Percentiles rank a stretch among this genome's conserved stretches.
phyloP scores from a whole-genome alignment of 345 rosid genomes.

The Atalantia buxifolia region DNA sequence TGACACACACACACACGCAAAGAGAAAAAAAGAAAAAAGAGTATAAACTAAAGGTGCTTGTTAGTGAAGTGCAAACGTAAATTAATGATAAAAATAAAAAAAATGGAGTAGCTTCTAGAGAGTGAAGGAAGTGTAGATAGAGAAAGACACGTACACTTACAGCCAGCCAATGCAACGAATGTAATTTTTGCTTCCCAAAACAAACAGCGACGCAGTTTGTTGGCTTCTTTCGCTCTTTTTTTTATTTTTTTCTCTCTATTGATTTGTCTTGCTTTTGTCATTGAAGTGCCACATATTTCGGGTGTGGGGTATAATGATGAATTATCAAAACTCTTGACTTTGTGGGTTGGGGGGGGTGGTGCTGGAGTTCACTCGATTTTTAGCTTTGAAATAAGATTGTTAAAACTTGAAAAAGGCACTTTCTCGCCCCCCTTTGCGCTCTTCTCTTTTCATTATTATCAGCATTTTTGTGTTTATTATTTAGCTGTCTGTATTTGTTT shows the following conservation, averaged over 20 bases:
- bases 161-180: not conserved
- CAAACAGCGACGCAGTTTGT: not conserved
- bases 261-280: not conserved
- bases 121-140: not conserved
- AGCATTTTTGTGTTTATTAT: not conserved
- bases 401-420: slow-evolving; percentile 21
- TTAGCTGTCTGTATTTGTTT: not conserved
- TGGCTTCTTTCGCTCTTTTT: not conserved
- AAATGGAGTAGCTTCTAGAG: not conserved
- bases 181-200: not conserved
- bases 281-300: not conserved
- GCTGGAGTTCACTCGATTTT: slow-evolving; percentile 18
- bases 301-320: slow-evolving; percentile 24
- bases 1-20: not conserved
- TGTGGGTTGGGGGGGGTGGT: not conserved
- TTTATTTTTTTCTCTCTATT: not conserved
- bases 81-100: not conserved
- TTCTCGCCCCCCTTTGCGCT: not conserved
- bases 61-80: not conserved
- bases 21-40: too few species aligned
- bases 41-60: too few species aligned
- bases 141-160: not conserved
- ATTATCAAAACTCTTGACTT: slow-evolving; percentile 14
- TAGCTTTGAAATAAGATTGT: slow-evolving; percentile 18
- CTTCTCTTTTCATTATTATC: not conserved